These are phyloP conservation scores for Plasmodium berghei DNA, from an alignment of 169 alveolate genomes.

Conservation along the genomic window DNA sequence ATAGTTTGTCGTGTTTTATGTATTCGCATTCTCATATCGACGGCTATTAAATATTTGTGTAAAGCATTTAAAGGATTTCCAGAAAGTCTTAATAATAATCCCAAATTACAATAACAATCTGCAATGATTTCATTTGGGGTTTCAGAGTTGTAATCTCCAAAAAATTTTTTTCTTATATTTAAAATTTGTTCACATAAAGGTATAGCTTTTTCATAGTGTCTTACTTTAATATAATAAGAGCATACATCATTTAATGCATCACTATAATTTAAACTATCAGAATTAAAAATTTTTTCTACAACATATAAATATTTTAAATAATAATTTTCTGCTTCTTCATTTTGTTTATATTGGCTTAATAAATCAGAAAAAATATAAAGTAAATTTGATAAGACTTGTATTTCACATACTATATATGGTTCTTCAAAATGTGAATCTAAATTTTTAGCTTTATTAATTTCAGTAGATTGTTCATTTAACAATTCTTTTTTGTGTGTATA, in stretches of 20 bases:
- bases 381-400: conserved; percentile 78
- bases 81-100: conserved; percentile 84
- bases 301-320: conserved; percentile 63
- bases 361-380: conserved; percentile 78
- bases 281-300: conserved; percentile 43
- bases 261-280: conserved; percentile 76
- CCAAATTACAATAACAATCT: conserved; percentile 88
- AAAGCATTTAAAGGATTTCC: conserved; percentile 86
- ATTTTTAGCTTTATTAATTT: conserved; percentile 3
- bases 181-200: conserved; percentile 80
- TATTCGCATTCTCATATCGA: conserved; percentile 90
- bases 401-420: conserved; percentile 79
- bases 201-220: conserved; percentile 84
- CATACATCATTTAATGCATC: conserved; percentile 84
- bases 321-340: conserved; percentile 76
- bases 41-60: conserved; percentile 86
- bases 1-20: conserved; percentile 84
- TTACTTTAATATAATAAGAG: conserved; percentile 78
- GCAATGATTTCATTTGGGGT: conserved; percentile 87
- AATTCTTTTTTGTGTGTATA: conserved; percentile 77
- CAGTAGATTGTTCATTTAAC: conserved; percentile 20
- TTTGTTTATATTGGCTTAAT: conserved; percentile 79
- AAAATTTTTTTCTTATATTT: conserved; percentile 81
- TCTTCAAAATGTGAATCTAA: conserved; percentile 65
- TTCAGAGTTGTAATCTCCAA: conserved; percentile 83